A percentile compares a stretch with the other conserved stretches of the same genome.
These are phyloP conservation scores for Ceratopteris richardii DNA, from an alignment of 75 land plant species.

Conservation along the genomic window DNA sequence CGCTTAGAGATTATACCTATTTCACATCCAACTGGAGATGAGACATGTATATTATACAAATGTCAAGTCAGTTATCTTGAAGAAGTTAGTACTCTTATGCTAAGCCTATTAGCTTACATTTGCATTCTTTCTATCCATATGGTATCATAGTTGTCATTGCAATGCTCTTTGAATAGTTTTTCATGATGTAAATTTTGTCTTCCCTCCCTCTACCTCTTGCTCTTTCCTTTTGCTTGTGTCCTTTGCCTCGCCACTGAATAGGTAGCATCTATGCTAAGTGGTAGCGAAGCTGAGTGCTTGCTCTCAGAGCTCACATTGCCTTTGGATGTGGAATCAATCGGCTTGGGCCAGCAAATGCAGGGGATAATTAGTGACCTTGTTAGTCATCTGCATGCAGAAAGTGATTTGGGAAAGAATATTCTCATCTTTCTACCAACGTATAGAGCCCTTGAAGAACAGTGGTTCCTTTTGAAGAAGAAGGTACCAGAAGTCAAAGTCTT, in stretches of 20 bases:
- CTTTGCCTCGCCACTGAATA: too few species aligned
- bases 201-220: too few species aligned
- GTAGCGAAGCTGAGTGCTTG: too few species aligned
- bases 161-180: too few species aligned
- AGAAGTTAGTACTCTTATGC: constrained; percentile 32
- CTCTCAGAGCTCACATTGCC: constrained; percentile 5
- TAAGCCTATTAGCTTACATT: not conserved
- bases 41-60: constrained; percentile 36
- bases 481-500: constrained; percentile 38
- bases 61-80: constrained; percentile 57
- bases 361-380: constrained; percentile 53
- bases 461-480: constrained; percentile 40
- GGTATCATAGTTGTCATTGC: too few species aligned
- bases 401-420: constrained; percentile 59
- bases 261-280: too few species aligned
- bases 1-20: constrained; percentile 70
- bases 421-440: constrained; percentile 84
- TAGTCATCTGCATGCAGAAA: constrained; percentile 51
- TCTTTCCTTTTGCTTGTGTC: too few species aligned
- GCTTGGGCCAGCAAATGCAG: constrained; percentile 45
- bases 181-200: too few species aligned
- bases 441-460: constrained; percentile 61
- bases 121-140: too few species aligned
- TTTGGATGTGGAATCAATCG: constrained; percentile 24
- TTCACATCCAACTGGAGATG: constrained; percentile 18